A percentile compares a stretch with the other conserved stretches of the same genome.
Conservation (phyloP, 2,329 filamentous ascomycete genomes). For the Dothistroma pini region DNA sequence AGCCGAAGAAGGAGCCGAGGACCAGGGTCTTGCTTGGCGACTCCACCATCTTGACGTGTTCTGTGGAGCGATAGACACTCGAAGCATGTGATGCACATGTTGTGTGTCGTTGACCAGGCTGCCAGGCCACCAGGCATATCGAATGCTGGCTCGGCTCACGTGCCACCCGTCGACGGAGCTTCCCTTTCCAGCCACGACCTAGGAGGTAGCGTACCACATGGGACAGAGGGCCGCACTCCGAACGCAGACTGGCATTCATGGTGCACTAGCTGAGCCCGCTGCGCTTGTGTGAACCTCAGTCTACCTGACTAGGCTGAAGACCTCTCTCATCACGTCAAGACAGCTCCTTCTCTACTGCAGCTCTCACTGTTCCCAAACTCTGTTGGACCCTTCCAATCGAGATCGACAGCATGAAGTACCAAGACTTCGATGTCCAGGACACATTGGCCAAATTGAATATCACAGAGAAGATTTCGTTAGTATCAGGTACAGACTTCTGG, state of each 20-base stretch:
- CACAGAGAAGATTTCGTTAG: constrained; percentile 32
- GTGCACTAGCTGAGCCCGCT: neutral
- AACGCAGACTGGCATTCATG: neutral
- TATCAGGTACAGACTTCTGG: constrained; percentile 59
- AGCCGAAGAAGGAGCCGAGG: neutral
- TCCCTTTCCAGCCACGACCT: neutral
- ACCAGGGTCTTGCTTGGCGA: neutral
- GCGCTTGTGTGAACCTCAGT: neutral
- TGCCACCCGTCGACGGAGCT: neutral
- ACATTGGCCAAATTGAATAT: constrained; percentile 30
- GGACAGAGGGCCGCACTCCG: neutral
- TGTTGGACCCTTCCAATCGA: too few relatives aligned
- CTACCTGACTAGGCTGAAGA: neutral
- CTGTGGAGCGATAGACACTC: neutral
- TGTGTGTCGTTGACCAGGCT: too few relatives aligned
- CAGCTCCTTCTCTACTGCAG: neutral
- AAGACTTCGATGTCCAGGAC: constrained; percentile 32
- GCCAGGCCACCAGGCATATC: too few relatives aligned
- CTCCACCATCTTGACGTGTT: neutral
- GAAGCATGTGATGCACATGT: neutral
- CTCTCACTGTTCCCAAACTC: neutral
- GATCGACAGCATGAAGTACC: constrained; percentile 8
- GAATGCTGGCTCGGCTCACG: neutral
- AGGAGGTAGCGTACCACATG: too few relatives aligned
- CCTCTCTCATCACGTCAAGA: neutral